Conservation (phyloP, 148 eudicot genomes). For the Camellia japonica region DNA sequence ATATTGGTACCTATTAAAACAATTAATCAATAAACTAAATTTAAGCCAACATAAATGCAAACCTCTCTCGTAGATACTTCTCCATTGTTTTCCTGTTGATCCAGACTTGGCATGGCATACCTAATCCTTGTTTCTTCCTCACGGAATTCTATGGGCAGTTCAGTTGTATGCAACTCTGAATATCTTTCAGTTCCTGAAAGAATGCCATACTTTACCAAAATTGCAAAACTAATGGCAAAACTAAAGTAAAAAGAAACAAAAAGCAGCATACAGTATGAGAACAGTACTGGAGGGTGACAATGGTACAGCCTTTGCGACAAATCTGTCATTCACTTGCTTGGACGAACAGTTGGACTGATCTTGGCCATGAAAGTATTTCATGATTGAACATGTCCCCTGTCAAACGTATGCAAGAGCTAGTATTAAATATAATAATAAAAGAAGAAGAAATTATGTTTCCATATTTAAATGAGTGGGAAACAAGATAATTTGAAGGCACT, state of each 20-base stretch:
- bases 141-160: conserved; percentile 14
- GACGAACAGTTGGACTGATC: conserved; percentile 33
- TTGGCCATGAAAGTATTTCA: conserved; percentile 44
- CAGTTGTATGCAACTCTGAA: conserved; percentile 15
- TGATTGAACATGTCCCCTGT: conserved; percentile 72
- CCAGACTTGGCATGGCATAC: conserved; percentile 9
- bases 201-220: neutral
- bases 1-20: neutral
- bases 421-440: neutral
- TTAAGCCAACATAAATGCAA: conserved; percentile 6
- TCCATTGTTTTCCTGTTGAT: conserved; percentile 19
- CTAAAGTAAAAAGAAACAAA: conserved; percentile 2
- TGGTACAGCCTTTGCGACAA: conserved; percentile 25
- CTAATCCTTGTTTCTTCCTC: conserved; percentile 18
- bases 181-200: conserved; percentile 28
- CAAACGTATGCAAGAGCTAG: conserved; percentile 15
- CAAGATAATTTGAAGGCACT: neutral
- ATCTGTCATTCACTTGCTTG: conserved; percentile 27
- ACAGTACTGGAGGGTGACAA: conserved; percentile 38
- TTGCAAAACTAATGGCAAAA: neutral
- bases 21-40: conserved; percentile 9
- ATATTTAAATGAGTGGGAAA: neutral
- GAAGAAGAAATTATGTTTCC: neutral
- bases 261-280: conserved; percentile 5
- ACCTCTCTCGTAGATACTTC: conserved; percentile 30